Evolutionary conservation across 257 asterid genomes (phyloP), one percentile per base, ranked within the genome.

Genomic region (Solanum habrochaites): DNA sequence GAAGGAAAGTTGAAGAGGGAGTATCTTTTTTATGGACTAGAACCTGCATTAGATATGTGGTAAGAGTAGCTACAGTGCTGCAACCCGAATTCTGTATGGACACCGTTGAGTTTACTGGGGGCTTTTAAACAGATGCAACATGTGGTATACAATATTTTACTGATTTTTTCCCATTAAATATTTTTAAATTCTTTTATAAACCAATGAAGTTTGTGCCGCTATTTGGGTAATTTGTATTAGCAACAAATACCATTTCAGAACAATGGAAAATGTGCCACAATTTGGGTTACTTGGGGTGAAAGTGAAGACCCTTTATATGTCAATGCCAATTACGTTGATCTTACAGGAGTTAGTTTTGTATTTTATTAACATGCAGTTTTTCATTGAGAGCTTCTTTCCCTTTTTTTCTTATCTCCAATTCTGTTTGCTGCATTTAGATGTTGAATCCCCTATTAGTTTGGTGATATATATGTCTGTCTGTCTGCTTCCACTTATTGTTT

Each of bases 401-500:
- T 39, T 18, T 49, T 45, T 49, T 45, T 47, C 43, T 47, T 80
- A 29, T 49, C 43, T 81, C 67, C 42, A 52, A 29, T 81, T 78
- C 25, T 13, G 6, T n/a, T 27, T 78, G 25, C 6, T 58, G 37
- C 69, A 49, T 49, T 45, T 81, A 18, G 62, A 81, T 49, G 29
- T 18, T 49, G 45, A 81, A 29, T 31, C 29, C 2, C 29, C 69
- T 49, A 18, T 10, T 81, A 18, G 20, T 80, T 81, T 81, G 85
- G 69, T 7, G 14, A 6, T 29, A 29, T 29, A 29, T 29, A 49
- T 85, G 23, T 67, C 7, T 67, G 67, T 85, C 37, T 87, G 40
- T 86, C 66, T 91, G 85, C 77, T 40, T 86, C 52, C 82, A 66
- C 78, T 18, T 21, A 85, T 81, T 85, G 16, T 72, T 69, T 83